A percentile compares a stretch with the other conserved stretches of the same genome.
Conservation (phyloP, 2,329 filamentous ascomycete species). For the Dryadomyces quercivorus region DNA sequence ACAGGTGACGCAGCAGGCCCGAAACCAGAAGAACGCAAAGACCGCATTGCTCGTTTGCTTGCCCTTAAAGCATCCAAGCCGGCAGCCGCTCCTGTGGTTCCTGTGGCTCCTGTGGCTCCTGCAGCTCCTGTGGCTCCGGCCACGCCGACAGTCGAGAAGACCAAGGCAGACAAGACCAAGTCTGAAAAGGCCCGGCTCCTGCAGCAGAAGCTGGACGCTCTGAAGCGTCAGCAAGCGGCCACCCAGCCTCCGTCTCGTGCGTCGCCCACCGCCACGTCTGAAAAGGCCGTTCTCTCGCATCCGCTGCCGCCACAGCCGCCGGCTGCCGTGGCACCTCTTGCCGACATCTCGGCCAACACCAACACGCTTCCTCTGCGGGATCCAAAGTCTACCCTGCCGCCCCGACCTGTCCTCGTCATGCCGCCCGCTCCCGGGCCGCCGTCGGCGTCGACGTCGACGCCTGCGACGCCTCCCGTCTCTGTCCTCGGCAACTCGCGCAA, state of each 20-base stretch:
- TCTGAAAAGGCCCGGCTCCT: conserved; percentile 37
- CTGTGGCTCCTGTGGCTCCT: background rate
- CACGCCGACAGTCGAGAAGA: background rate
- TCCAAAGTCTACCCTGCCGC: background rate
- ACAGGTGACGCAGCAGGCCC: background rate
- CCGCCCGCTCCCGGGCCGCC: background rate
- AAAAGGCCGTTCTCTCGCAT: background rate
- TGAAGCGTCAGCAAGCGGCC: conserved; percentile 36
- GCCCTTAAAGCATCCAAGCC: conserved; percentile 37
- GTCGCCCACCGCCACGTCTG: background rate
- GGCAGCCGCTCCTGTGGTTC: background rate
- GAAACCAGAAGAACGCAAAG: conserved; percentile 51
- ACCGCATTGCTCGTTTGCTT: conserved; percentile 63
- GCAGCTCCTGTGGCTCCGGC: background rate
- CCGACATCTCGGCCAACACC: background rate
- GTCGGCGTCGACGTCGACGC: background rate
- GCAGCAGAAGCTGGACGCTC: conserved; percentile 65
- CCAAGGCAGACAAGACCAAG: conserved; percentile 20
- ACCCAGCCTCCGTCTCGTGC: background rate
- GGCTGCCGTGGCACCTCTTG: background rate
- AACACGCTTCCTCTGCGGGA: background rate
- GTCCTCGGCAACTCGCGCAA: conserved; percentile 19
- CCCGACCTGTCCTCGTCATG: background rate
- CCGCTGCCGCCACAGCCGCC: background rate
- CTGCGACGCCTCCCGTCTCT: background rate